A percentile compares a stretch with the other conserved stretches of the same genome.
Evolutionary conservation across 768 basidiomycete genomes (phyloP).

Genomic region (Collybiopsis luxurians): DNA sequence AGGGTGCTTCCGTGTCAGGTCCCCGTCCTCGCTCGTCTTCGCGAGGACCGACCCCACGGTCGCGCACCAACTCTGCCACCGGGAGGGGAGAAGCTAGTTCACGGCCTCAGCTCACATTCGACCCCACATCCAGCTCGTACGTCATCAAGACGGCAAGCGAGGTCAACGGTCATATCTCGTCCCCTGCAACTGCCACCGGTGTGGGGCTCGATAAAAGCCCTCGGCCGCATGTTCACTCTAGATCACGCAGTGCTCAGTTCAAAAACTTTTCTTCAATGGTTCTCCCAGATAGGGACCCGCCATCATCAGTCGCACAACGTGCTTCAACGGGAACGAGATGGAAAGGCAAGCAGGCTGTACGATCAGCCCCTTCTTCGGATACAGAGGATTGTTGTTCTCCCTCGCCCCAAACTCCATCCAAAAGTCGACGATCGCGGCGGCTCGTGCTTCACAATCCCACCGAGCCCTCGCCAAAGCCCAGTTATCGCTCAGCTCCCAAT

Average conservation of each 20-base stretch:
- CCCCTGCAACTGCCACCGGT: background rate
- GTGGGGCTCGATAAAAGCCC: background rate
- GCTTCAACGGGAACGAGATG: background rate
- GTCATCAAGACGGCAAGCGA: background rate
- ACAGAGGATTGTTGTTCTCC: background rate
- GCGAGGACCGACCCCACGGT: background rate
- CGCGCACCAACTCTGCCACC: constrained; percentile 2
- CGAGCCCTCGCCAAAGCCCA: background rate
- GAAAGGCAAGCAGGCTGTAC: constrained; percentile 5
- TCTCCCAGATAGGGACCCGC: background rate
- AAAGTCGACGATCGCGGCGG: background rate
- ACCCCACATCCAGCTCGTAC: constrained; percentile 6
- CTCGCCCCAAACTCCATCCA: background rate
- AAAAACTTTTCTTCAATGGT: constrained; percentile 3
- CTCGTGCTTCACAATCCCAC: constrained; percentile 1
- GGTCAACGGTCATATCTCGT: background rate
- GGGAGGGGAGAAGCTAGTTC: background rate
- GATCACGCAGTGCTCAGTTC: constrained; percentile 5
- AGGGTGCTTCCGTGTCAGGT: background rate
- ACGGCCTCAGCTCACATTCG: background rate
- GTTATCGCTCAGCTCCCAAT: background rate
- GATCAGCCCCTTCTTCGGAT: constrained; percentile 4
- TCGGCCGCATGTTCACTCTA: background rate
- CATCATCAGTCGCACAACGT: background rate
- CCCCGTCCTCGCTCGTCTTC: background rate